These are phyloP conservation scores for Taphrina sp. DNA, from an alignment of 1,139 yeast genomes.

Conservation along the genomic window DNA sequence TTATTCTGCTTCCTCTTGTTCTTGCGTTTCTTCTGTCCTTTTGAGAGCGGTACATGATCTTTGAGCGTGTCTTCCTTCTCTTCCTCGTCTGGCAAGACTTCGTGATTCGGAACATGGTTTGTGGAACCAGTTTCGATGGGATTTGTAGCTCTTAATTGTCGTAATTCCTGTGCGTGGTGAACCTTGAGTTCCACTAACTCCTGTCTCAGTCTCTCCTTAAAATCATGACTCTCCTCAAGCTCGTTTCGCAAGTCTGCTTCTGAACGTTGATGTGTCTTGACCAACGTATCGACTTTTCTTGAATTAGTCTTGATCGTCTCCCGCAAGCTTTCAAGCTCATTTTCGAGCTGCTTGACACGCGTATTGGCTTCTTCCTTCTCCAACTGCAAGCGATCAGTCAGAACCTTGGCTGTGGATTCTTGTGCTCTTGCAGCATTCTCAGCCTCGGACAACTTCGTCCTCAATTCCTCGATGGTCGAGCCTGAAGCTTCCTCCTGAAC, in stretches of 20 bases:
- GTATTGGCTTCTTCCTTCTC: slow-evolving; percentile 1
- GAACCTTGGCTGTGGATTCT: slow-evolving; percentile 29
- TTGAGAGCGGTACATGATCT: slow-evolving; percentile 31
- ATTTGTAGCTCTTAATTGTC: not conserved
- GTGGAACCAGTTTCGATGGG: not conserved
- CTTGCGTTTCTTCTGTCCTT: slow-evolving; percentile 39
- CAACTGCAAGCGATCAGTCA: slow-evolving; percentile 15
- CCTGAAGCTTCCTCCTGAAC: not conserved
- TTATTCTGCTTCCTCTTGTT: slow-evolving; percentile 37
- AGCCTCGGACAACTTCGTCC: slow-evolving; percentile 39
- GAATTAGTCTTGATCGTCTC: no score
- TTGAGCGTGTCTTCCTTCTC: slow-evolving; percentile 10
- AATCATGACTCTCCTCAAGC: not conserved
- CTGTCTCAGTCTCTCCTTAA: slow-evolving; percentile 12
- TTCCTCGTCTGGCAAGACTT: slow-evolving; percentile 1
- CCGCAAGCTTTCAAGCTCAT: no score
- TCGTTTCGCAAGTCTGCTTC: not conserved
- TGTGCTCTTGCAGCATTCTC: slow-evolving; percentile 6
- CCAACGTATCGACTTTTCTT: no score
- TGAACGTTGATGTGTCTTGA: not conserved
- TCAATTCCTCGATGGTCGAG: slow-evolving; percentile 40
- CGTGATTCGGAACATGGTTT: not conserved
- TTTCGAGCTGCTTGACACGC: no score
- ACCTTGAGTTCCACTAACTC: slow-evolving; percentile 24
- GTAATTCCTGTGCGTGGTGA: slow-evolving; percentile 12